Base-by-base conservation (phyloP, 768 basidiomycete genomes). In the Tylopilus sp. region DNA sequence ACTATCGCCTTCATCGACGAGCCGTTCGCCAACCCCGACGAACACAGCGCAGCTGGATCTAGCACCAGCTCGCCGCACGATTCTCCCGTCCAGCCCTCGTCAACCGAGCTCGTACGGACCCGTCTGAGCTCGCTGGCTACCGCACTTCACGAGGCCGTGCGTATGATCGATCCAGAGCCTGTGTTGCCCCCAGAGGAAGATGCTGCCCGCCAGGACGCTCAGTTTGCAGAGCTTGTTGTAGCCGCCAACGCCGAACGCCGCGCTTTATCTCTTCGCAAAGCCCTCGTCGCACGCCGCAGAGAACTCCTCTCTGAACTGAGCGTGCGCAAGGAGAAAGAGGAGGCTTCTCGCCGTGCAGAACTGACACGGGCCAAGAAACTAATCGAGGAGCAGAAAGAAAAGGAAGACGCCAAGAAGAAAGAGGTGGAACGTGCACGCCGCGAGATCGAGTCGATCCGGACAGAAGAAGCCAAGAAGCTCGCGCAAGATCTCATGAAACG, bases 251-350 rank as follows among this genome's bases (percentile, higher is more conserved):
- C 80, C 0, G 92, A 95, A 70, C 80, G 90, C 49, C 84, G 87
- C 61, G 85, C 82, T n/a, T 74, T 88, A 47, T 80, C 83, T 38
- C 68, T 93, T 21, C 81, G 89, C 31, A 78, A 88, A n/a, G 82
- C 89, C 0, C 75, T 97, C 44, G 85, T 93, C 8, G 88, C 88
- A 3, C 80, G 92, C n/a, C 77, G 94, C 28, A 78, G 90, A 21
- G 91, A 95, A 71, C 73, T 95, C 28, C 75, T 91, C 44, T 85
- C 84, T 48, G 93, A 98, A 73, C 78, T 95, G 47, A 80, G 81
- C 31, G 85, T 85, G 40, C 79, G 91, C 54, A 88, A 91, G 68
- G 91, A 92, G 73, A 91, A 90, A 67, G 94, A 94, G 65, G 91
- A 93, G 60, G 83, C 86, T 0, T 84, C 83, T 41, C 75, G 86